phyloP scores from a whole-genome alignment of 129 eudicot species.

The carrot (Daucus carota) region DNA sequence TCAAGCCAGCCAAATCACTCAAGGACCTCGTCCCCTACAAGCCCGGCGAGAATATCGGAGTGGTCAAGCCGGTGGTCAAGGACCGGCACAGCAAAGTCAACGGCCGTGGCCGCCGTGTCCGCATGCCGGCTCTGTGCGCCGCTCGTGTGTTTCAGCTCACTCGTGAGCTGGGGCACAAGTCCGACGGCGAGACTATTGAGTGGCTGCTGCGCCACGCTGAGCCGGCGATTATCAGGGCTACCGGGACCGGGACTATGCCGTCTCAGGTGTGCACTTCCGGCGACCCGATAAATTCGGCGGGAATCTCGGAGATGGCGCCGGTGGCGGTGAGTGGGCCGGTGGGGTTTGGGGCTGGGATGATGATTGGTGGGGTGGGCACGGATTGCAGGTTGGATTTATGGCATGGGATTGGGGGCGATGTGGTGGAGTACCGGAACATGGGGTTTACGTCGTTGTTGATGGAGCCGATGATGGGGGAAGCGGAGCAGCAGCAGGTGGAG shows the following conservation, averaged over 20 bases:
- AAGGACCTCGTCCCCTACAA: not conserved
- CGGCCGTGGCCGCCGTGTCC: not conserved
- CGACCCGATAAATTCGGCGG: not conserved
- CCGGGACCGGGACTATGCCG: not conserved
- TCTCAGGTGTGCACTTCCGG: not conserved
- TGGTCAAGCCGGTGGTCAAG: not conserved
- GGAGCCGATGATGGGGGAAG: not conserved
- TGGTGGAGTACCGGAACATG: not conserved
- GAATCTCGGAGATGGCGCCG: not conserved
- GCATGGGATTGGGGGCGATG: not conserved
- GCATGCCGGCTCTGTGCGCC: not conserved
- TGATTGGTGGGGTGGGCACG: not conserved
- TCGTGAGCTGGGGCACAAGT: not conserved
- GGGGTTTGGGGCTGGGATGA: not conserved
- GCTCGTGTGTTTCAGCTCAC: not conserved
- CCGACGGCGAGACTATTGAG: not conserved
- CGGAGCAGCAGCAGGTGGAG: not conserved
- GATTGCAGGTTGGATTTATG: not conserved
- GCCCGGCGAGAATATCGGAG: too few species aligned
- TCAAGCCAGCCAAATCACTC: not conserved
- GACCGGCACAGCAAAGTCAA: not conserved
- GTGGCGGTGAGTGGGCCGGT: too few species aligned
- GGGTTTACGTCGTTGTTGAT: not conserved
- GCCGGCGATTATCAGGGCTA: not conserved
- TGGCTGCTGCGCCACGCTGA: not conserved